Evolutionary conservation across 2,329 filamentous ascomycete species (phyloP).

Genomic region (Fulvia fulva): DNA sequence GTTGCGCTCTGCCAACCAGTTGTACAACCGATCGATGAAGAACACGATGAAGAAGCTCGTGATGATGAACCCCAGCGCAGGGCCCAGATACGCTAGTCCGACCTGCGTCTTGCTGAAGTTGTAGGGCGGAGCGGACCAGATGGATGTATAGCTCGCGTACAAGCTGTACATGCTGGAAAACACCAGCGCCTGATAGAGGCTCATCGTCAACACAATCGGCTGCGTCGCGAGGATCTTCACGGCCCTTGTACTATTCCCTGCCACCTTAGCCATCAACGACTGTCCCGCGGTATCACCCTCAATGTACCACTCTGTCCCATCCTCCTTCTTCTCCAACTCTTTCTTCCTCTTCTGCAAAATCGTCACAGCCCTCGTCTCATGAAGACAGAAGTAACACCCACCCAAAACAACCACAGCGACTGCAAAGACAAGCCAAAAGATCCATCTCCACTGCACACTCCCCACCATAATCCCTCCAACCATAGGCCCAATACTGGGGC

Average conservation of each 20-base stretch:
- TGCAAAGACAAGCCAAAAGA: constrained; percentile 43
- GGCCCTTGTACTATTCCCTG: constrained; percentile 38
- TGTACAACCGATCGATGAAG: constrained; percentile 46
- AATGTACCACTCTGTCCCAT: constrained; percentile 36
- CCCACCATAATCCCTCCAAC: constrained; percentile 42
- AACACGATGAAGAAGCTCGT: constrained; percentile 43
- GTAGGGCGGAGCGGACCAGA: constrained; percentile 30
- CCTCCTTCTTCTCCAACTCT: constrained; percentile 31
- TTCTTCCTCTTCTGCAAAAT: constrained; percentile 35
- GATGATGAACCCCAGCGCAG: constrained; percentile 40
- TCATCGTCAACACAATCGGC: constrained; percentile 44
- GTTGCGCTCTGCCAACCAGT: constrained; percentile 38
- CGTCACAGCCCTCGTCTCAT: constrained; percentile 41
- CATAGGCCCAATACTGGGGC: constrained; percentile 36
- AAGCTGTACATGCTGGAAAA: constrained; percentile 45
- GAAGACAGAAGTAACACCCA: constrained; percentile 40
- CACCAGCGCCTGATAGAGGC: constrained; percentile 42
- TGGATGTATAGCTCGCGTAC: constrained; percentile 34
- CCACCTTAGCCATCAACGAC: constrained; percentile 34
- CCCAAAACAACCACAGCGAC: constrained; percentile 38
- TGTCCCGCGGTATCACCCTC: constrained; percentile 40
- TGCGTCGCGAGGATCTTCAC: constrained; percentile 39
- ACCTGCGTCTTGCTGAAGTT: constrained; percentile 42
- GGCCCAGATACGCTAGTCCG: constrained; percentile 41
- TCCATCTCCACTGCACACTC: constrained; percentile 43